These are phyloP conservation scores for Penicillium sp. DNA, from an alignment of 2,329 filamentous ascomycete genomes.

Conservation along the genomic window DNA sequence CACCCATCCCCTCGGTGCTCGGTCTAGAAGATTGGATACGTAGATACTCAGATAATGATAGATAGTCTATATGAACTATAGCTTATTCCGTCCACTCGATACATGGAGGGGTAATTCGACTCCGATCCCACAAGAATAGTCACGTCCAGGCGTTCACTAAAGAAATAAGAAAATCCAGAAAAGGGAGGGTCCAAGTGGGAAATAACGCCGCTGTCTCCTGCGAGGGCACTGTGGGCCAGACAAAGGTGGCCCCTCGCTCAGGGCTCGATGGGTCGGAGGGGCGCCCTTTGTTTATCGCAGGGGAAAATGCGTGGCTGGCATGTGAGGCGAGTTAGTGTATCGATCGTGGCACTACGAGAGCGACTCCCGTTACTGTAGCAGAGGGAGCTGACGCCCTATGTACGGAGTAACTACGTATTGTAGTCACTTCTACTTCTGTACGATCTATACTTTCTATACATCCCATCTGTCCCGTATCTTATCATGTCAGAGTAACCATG, in stretches of 20 bases:
- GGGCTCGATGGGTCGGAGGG: constrained; percentile 1
- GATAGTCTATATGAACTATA: not conserved
- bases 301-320: constrained; percentile 24
- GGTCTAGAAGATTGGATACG: constrained; percentile 1
- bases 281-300: constrained; percentile 15
- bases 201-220: constrained; percentile 8
- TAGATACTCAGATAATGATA: not conserved
- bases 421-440: not conserved
- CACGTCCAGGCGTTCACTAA: not conserved
- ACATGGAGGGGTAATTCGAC: not conserved
- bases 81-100: not conserved
- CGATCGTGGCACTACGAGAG: constrained; percentile 21
- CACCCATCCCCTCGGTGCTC: constrained; percentile 7
- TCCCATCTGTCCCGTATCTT: not conserved
- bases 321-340: constrained; percentile 24
- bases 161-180: not conserved
- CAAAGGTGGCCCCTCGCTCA: constrained; percentile 15
- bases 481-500: constrained; percentile 18
- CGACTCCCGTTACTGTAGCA: no score
- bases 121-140: not conserved
- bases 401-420: not conserved
- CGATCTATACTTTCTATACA: not conserved
- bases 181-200: constrained; percentile 3
- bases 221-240: constrained; percentile 14
- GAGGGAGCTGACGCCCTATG: not conserved